Evolutionary conservation across 75 land plant species (phyloP).

Genomic region (Pinus albicaulis): DNA sequence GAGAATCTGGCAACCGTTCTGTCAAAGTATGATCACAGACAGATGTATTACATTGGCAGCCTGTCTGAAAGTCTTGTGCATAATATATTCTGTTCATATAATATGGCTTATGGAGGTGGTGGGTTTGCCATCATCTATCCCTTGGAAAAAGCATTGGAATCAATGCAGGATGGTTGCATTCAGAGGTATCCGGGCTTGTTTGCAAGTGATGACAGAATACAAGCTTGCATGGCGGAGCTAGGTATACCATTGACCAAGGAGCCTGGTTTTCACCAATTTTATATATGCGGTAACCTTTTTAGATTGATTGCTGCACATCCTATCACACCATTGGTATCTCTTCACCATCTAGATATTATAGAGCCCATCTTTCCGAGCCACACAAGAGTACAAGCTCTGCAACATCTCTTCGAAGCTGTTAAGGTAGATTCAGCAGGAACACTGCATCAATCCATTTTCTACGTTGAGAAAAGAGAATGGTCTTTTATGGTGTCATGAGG

Average conservation of each 20-base stretch:
- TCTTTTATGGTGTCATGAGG: slow-evolving; percentile 69
- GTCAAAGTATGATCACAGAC: slow-evolving; percentile 45
- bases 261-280: slow-evolving; percentile 54
- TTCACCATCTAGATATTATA: slow-evolving; percentile 64
- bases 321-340: slow-evolving; percentile 48
- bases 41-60: slow-evolving; percentile 44
- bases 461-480: slow-evolving; percentile 55
- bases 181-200: slow-evolving; percentile 37
- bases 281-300: slow-evolving; percentile 45
- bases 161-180: slow-evolving; percentile 37
- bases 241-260: slow-evolving; percentile 50
- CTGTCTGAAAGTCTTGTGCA: slow-evolving; percentile 33
- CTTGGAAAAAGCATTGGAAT: slow-evolving; percentile 37
- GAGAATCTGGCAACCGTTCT: slow-evolving; percentile 39
- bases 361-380: slow-evolving; percentile 51
- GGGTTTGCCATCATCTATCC: slow-evolving; percentile 41
- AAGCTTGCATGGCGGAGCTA: slow-evolving; percentile 57
- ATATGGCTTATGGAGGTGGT: slow-evolving; percentile 42
- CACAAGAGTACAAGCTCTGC: slow-evolving; percentile 32
- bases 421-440: slow-evolving; percentile 42
- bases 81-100: slow-evolving; percentile 30
- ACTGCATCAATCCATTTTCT: slow-evolving; percentile 70
- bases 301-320: slow-evolving; percentile 66
- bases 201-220: slow-evolving; percentile 51
- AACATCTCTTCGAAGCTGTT: slow-evolving; percentile 37